A percentile compares a stretch with the other conserved stretches of the same genome.
Conservation (phyloP, 306 rosid genomes). For the Canavalia gladiata region DNA sequence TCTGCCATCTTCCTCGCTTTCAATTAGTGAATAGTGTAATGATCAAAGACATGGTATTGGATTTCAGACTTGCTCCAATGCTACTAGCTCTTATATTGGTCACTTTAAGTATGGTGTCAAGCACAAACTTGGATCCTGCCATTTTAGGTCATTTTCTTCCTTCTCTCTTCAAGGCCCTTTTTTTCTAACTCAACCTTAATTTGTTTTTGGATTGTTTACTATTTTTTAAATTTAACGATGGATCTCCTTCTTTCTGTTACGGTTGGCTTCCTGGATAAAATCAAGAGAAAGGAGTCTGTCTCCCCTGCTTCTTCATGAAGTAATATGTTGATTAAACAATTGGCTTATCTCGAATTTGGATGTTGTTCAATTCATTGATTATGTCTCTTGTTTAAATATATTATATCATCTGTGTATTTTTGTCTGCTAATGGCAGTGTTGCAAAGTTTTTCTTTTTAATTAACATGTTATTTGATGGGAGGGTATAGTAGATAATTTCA, state of each 20-base stretch:
- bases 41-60: conserved; percentile 98
- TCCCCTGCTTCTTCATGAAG: background rate
- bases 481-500: no score
- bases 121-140: conserved; percentile 95
- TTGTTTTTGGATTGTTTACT: no score
- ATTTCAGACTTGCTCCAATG: conserved; percentile 90
- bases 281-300: background rate
- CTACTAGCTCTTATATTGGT: conserved; percentile 79
- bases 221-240: no score
- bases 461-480: background rate
- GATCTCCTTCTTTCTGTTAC: no score
- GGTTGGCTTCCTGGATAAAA: background rate
- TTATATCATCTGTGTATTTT: background rate
- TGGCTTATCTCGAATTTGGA: conserved; percentile 18
- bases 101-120: conserved; percentile 89
- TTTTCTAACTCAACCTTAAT: no score
- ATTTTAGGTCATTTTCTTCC: conserved; percentile 70
- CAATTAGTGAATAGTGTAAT: conserved; percentile 70
- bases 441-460: background rate
- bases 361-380: conserved; percentile 1
- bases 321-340: background rate
- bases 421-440: background rate
- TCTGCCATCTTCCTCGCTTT: no score
- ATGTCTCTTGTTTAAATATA: conserved; percentile 18
- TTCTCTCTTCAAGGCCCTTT: background rate